Evolutionary conservation across 2,329 filamentous ascomycete genomes (phyloP), one percentile per base, ranked within the genome.

Genomic region (Microthyrium microscopicum): DNA sequence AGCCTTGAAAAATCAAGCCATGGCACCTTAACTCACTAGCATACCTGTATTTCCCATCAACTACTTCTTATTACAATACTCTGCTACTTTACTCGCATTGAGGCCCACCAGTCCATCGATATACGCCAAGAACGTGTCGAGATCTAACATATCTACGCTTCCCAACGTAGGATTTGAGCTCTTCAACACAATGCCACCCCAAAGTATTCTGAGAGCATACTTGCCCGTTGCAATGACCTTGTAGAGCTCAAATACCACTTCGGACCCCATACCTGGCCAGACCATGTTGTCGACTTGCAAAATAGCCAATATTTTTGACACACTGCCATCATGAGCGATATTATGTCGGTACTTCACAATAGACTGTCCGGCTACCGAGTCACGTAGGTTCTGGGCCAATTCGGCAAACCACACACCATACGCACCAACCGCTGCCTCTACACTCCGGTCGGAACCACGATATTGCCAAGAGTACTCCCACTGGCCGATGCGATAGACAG

Each of bases 391-490:
- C 20, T 62, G 57, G 1, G 70, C 70, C 20, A 89, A 56, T 52
- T 87, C 79, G 0, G 73, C 77, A 12, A 82, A 49, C 68, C 72
- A 89, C 4, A 87, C 72, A 4, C 81, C 81, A 42, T 71, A 77
- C 2, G 66, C 68, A 0, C 64, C 64, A 0, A 61, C 59, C 22
- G 72, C 71, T 0, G 75, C 73, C 1, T 61, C 60, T 0, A 91
- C 63, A 1, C 74, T 75, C 12, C 62, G 51, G 0, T 64, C 56
- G 1, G 70, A 60, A 43, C 78, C 77, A 35, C 82, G 77, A 53
- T 83, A 83, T 34, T 83, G 69, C 46, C 75, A 77, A 11, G 68
- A 74, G 57, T 89, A 89, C 52, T 89, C 82, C 62, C 78, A 87
- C 43, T 84, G 65, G 0, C 80, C 81, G 1, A 85, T 53, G 5